Conservation (phyloP, 2,329 filamentous ascomycete genomes). For the Ascochyta fabae region DNA sequence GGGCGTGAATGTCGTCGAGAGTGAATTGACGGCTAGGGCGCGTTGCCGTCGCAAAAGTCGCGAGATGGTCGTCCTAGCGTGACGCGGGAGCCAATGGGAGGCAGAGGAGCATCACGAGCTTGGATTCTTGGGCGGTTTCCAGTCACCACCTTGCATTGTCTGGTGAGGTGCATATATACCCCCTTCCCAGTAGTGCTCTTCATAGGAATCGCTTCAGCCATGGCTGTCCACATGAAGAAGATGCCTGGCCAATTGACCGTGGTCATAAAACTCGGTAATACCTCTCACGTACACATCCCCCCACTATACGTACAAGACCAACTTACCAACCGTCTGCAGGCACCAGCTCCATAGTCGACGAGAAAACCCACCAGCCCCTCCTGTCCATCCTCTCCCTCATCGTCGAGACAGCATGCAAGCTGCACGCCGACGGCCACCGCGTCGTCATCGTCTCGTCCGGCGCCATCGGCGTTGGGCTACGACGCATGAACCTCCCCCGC, state of each 20-base stretch:
- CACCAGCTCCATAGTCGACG: constrained; percentile 98
- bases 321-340: constrained; percentile 62
- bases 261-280: constrained; percentile 84
- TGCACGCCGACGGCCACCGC: constrained; percentile 88
- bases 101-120: constrained; percentile 12
- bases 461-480: constrained; percentile 91
- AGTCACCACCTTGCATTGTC: constrained; percentile 20
- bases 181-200: not conserved
- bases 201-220: constrained; percentile 7
- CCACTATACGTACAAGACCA: constrained; percentile 26
- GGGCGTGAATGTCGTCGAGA: not conserved
- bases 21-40: constrained; percentile 18
- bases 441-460: constrained; percentile 97
- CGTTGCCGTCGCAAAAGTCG: constrained; percentile 31
- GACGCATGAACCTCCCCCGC: constrained; percentile 85
- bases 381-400: constrained; percentile 90
- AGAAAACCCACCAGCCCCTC: constrained; percentile 90
- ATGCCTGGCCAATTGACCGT: constrained; percentile 67
- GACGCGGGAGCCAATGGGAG: constrained; percentile 33
- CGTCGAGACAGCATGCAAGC: constrained; percentile 87
- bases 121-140: constrained; percentile 22
- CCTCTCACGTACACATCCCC: constrained; percentile 31
- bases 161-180: constrained; percentile 1
- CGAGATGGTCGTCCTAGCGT: constrained; percentile 11
- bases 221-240: constrained; percentile 57